These are phyloP conservation scores for Exophiala xenobiotica DNA, from an alignment of 2,329 filamentous ascomycete genomes.

Conservation along the genomic window DNA sequence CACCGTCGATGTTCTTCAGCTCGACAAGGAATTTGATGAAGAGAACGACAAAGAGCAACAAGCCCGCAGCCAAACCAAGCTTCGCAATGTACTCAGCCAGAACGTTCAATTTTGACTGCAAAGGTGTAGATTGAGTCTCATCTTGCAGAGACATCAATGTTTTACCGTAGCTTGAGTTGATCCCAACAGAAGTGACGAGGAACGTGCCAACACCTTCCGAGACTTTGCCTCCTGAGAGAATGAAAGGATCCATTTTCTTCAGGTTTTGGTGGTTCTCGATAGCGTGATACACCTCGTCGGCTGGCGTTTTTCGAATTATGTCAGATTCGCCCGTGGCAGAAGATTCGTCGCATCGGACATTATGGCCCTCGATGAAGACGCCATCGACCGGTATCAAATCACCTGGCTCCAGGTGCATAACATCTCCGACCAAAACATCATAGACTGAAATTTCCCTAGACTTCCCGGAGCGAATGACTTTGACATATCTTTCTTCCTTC, in stretches of 20 bases:
- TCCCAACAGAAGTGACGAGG: constrained; percentile 70
- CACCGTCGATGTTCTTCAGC: constrained; percentile 52
- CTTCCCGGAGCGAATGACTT: constrained; percentile 72
- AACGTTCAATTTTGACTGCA: constrained; percentile 74
- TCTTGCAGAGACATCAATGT: constrained; percentile 76
- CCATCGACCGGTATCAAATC: constrained; percentile 71
- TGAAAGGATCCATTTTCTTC: constrained; percentile 73
- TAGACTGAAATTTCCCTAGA: constrained; percentile 68
- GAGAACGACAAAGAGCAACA: constrained; percentile 74
- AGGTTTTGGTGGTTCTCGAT: constrained; percentile 61
- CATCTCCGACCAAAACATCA: constrained; percentile 71
- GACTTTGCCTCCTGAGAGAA: constrained; percentile 75
- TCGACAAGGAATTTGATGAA: constrained; percentile 73
- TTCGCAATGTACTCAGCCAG: constrained; percentile 80
- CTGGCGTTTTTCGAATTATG: constrained; percentile 65
- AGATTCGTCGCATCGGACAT: constrained; percentile 70
- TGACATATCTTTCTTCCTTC: constrained; percentile 73
- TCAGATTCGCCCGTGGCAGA: constrained; percentile 76
- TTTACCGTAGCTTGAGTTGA: constrained; percentile 73
- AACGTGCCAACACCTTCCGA: constrained; percentile 74
- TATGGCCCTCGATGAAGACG: constrained; percentile 66
- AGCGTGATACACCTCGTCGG: constrained; percentile 62
- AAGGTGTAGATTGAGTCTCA: constrained; percentile 72
- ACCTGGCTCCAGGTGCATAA: constrained; percentile 71
- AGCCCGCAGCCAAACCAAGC: constrained; percentile 67